Conservation (phyloP, 176 grass and related monocot genomes). For the Themeda triandra region DNA sequence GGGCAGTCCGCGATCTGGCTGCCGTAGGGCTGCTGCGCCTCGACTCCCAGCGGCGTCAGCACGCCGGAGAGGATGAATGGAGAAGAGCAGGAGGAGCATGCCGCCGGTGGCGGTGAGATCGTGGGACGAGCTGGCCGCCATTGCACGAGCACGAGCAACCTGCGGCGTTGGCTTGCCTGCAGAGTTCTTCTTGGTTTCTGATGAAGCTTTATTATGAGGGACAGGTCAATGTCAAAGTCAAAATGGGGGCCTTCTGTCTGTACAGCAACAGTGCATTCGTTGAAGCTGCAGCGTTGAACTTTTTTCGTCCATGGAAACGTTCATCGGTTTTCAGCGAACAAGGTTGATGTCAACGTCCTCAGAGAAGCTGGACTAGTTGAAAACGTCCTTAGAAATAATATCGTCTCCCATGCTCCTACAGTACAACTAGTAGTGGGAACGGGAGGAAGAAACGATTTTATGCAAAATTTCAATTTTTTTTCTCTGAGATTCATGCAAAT, state of each 20-base stretch:
- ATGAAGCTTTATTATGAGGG: not conserved
- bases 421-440: too few relatives aligned
- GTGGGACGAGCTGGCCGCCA: not conserved
- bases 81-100: not conserved
- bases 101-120: not conserved
- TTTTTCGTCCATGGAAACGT: not conserved
- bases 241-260: too few relatives aligned
- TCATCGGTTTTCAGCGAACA: not conserved
- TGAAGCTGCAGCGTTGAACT: not conserved
- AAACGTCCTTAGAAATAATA: too few relatives aligned
- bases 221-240: not conserved
- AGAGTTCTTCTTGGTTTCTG: not conserved
- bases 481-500: too few relatives aligned
- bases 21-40: slow-evolving; percentile 58
- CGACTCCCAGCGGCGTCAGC: not conserved
- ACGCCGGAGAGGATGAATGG: slow-evolving; percentile 3
- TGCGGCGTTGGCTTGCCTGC: not conserved
- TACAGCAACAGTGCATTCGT: not conserved
- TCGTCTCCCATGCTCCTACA: too few relatives aligned
- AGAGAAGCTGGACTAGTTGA: not conserved
- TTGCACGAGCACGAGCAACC: not conserved
- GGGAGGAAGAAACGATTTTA: too few relatives aligned
- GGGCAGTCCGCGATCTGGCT: slow-evolving; percentile 1
- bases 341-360: not conserved
- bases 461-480: too few relatives aligned